phyloP scores from a whole-genome alignment of 2,329 filamentous ascomycete species.

The Herpotrichia juniperi region DNA sequence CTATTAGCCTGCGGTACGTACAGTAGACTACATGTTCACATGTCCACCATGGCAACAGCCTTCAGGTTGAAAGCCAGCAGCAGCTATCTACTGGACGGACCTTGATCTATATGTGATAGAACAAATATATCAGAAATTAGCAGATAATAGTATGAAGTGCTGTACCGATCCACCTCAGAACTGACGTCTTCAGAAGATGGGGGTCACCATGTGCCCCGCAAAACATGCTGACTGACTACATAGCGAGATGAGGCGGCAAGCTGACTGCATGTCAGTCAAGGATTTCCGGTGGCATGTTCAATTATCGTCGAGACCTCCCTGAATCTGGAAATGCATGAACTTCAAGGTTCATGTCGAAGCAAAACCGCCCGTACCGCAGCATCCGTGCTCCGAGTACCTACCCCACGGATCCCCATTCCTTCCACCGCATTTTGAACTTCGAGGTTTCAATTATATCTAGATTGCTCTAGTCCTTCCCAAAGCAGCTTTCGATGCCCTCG shows the following conservation, averaged over 20 bases:
- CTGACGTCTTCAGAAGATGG: background rate
- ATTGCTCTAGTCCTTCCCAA: slow-evolving; percentile 1
- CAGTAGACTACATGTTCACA: background rate
- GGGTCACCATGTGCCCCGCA: background rate
- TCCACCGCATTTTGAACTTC: background rate
- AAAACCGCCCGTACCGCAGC: background rate
- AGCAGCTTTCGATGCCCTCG: slow-evolving; percentile 2
- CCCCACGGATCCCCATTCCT: background rate
- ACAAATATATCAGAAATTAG: background rate
- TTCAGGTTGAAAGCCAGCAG: background rate
- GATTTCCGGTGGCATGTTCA: background rate
- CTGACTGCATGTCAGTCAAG: background rate
- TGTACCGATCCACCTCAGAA: background rate
- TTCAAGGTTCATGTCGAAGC: background rate
- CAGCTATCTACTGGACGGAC: background rate
- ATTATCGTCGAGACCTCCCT: background rate
- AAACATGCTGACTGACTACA: background rate
- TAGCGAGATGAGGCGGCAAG: background rate
- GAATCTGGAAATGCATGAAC: background rate
- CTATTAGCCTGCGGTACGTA: slow-evolving; percentile 9
- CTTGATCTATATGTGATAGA: background rate
- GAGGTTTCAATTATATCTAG: background rate
- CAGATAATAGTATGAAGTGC: background rate
- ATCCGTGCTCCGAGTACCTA: background rate
- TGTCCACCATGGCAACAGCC: background rate